Evolutionary conservation across 2,329 filamentous ascomycete genomes (phyloP).

Genomic region (Colletotrichum orchidophilum): DNA sequence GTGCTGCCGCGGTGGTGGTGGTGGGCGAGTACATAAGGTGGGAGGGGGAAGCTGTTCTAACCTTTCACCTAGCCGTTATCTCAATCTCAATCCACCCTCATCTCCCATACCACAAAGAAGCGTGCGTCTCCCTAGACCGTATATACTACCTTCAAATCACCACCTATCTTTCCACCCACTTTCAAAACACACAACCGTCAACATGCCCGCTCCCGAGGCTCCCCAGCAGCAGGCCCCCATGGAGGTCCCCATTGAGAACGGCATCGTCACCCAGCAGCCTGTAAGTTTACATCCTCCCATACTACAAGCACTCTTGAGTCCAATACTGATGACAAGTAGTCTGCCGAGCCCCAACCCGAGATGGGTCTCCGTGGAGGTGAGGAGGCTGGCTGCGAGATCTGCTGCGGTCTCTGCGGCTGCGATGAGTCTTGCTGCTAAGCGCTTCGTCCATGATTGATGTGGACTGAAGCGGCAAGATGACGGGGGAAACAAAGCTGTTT

Average conservation of each 20-base stretch:
- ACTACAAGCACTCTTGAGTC: too few species aligned
- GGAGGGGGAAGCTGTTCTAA: not conserved
- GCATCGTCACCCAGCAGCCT: conserved; percentile 53
- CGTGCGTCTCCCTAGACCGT: not conserved
- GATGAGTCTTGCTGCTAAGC: conserved; percentile 54
- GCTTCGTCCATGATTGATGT: not conserved
- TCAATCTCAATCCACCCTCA: not conserved
- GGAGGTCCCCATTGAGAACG: conserved; percentile 46
- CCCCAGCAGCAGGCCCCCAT: conserved; percentile 56
- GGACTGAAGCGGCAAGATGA: not conserved
- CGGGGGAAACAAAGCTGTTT: not conserved
- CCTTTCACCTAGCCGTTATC: not conserved
- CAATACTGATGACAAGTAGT: not conserved
- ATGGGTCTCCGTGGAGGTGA: conserved; percentile 55
- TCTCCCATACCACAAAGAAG: not conserved
- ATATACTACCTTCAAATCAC: not conserved
- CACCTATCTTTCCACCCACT: not conserved
- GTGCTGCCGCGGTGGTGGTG: not conserved
- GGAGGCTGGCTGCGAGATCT: conserved; percentile 56
- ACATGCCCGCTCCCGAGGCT: conserved; percentile 52
- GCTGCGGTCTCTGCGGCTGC: conserved; percentile 56
- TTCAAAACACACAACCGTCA: conserved; percentile 33
- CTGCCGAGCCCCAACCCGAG: conserved; percentile 46
- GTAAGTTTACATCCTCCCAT: conserved; percentile 40
- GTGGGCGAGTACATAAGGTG: conserved; percentile 25